Evolutionary conservation across 2,329 filamentous ascomycete species (phyloP), one percentile per base, ranked within the genome.

Genomic region (Blumeria graminis): DNA sequence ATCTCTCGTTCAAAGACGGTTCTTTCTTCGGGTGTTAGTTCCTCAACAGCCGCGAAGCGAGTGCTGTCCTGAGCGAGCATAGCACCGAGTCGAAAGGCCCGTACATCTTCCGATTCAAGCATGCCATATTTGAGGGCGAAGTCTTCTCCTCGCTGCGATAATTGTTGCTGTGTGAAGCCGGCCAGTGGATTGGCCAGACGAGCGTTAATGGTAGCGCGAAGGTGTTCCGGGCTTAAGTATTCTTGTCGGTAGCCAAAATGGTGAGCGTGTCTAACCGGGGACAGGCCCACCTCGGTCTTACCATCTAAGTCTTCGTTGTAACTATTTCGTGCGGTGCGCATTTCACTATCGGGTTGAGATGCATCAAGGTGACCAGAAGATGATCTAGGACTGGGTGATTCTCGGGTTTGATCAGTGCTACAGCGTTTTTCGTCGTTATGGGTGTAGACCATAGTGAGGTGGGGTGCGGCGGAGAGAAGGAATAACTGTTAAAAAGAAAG

Each of bases 61-160:
- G 70, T 69, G 0, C 83, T 83, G 61, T 82, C 78, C 65, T 86
- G 82, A 2, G 85, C 85, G 16, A 88, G 76, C 10, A 90, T 72
- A 3, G 84, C 86, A 36, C 83, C 85, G 62, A 81, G 82, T 55
- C 76, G 72, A 14, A 82, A 64, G 3, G 71, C 68, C 3, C 78
- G 68, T 60, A 82, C 73, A 56, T 82, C 76, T 1, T 70, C 67
- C 32, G 88, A 71, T 9, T 50, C 56, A 35, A 36, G 33, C 43
- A 56, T 38, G 28, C 73, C 73, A 61, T 82, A 76, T 45, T 74
- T 69, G 13, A 71, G 69, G 41, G 80, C 81, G 63, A 84, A 86
- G n/a, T 71, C 70, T 55, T 78, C 72, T 35, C 80, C 80, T 55
- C 79, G 70, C 39, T 65, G 64, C 56, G 80, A 67, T 7, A 81